These are phyloP conservation scores for Cicer pinnatifidum DNA, from an alignment of 306 rosid genomes.

Conservation along the genomic window DNA sequence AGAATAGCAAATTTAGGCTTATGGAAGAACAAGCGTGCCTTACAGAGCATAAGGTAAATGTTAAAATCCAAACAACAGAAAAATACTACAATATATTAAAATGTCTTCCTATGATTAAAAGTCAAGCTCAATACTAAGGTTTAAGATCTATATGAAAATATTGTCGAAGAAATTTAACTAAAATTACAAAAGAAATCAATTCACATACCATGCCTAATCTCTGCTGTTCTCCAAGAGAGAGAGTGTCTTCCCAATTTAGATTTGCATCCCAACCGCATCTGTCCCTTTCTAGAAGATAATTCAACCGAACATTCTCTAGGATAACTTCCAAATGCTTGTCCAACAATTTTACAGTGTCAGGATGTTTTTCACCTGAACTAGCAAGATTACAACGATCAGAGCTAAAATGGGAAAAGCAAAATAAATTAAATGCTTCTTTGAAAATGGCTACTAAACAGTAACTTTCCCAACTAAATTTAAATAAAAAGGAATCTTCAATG, in stretches of 20 bases:
- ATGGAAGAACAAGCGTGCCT: conserved; percentile 99
- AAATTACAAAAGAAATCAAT: conserved; percentile 18
- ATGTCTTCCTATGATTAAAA: conserved; percentile 21
- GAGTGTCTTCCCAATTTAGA: conserved; percentile 88
- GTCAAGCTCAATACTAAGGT: background rate
- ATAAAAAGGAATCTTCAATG: conserved; percentile 37
- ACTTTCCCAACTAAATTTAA: conserved; percentile 19
- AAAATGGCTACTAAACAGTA: conserved; percentile 26
- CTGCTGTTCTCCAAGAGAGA: conserved; percentile 99
- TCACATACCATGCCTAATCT: conserved; percentile 93
- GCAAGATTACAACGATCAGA: conserved; percentile 45
- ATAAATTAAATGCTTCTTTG: conserved; percentile 6
- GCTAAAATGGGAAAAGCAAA: conserved; percentile 11
- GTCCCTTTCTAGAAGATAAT: conserved; percentile 91
- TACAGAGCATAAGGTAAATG: conserved; percentile 43
- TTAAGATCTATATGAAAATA: conserved; percentile 13
- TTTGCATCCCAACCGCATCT: conserved; percentile 86
- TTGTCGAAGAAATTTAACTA: conserved; percentile 37
- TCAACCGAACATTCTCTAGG: conserved; percentile 84
- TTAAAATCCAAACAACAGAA: conserved; percentile 45
- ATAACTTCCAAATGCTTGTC: conserved; percentile 71
- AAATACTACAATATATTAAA: conserved; percentile 8
- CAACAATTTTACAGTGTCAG: conserved; percentile 52
- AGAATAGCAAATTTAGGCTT: conserved; percentile 91
- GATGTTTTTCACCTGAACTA: conserved; percentile 58